A percentile compares a stretch with the other conserved stretches of the same genome.
Conservation (phyloP, 441 rosid genomes). For the Gossypium trilobum region DNA sequence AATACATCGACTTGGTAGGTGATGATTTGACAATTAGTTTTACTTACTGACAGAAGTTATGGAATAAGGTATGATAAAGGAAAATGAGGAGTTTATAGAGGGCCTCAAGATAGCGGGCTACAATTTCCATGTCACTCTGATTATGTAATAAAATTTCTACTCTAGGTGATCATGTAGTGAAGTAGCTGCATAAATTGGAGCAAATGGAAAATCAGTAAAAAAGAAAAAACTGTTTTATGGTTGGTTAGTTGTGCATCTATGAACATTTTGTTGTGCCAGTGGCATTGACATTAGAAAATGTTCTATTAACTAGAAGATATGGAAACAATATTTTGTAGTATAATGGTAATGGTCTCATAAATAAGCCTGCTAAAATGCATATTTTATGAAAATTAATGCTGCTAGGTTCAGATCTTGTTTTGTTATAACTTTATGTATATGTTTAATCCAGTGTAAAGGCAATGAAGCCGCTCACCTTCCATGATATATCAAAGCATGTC, state of each 20-base stretch:
- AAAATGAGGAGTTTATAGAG: background rate
- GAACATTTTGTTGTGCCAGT: background rate
- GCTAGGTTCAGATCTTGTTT: background rate
- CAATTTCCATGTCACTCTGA: background rate
- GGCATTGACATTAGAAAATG: background rate
- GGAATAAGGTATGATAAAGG: background rate
- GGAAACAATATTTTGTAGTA: background rate
- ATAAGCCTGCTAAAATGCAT: background rate
- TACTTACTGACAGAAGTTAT: background rate
- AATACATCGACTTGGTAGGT: background rate
- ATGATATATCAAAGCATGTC: background rate
- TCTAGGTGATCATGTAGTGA: background rate
- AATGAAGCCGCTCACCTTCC: conserved; percentile 1
- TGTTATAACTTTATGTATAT: background rate
- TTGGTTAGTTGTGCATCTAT: background rate
- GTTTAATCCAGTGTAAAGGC: background rate
- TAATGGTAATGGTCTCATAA: background rate
- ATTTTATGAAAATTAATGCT: background rate
- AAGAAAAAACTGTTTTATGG: background rate
- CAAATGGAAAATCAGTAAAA: background rate
- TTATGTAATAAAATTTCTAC: background rate
- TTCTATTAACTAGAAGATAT: background rate
- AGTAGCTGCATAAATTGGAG: conserved; percentile 3
- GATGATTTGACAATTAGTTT: background rate
- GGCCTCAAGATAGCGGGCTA: background rate